Percentiles rank a stretch among this genome's conserved stretches.
Conservation (phyloP, 2,329 filamentous ascomycete genomes). For the Diaporthe sp. region DNA sequence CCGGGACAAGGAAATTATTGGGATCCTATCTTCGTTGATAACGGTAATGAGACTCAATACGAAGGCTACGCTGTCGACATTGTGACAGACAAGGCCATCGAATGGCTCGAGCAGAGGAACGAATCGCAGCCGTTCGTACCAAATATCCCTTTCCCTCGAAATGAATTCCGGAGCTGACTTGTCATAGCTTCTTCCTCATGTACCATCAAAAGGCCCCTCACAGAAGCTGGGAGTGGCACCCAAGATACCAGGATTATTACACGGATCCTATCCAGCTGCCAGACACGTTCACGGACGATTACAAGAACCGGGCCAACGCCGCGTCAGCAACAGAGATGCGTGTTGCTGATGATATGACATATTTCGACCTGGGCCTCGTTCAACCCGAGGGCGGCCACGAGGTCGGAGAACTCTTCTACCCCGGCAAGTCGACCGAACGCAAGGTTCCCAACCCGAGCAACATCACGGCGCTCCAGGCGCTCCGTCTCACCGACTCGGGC, state of each 20-base stretch:
- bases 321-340: slow-evolving; percentile 65
- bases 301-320: slow-evolving; percentile 65
- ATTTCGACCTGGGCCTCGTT: slow-evolving; percentile 63
- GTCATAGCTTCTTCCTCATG: slow-evolving; percentile 63
- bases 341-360: slow-evolving; percentile 65
- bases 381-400: slow-evolving; percentile 63
- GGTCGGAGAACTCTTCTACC: slow-evolving; percentile 44
- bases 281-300: slow-evolving; percentile 67
- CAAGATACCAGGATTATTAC: slow-evolving; percentile 63
- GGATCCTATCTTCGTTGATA: slow-evolving; percentile 64
- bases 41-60: slow-evolving; percentile 46
- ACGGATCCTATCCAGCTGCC: slow-evolving; percentile 60
- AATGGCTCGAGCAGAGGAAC: slow-evolving; percentile 55
- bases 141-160: rapidly evolving
- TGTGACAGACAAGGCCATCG: slow-evolving; percentile 63
- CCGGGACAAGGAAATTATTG: slow-evolving; percentile 66
- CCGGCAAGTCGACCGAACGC: slow-evolving; percentile 46
- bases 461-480: slow-evolving; percentile 43
- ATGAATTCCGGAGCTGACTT: not conserved
- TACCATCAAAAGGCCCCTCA: slow-evolving; percentile 70
- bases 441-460: slow-evolving; percentile 54
- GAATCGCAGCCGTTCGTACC: slow-evolving; percentile 50
- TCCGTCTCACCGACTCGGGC: slow-evolving; percentile 59
- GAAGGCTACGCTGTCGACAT: slow-evolving; percentile 66
- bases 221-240: slow-evolving; percentile 64